Evolutionary conservation across 441 rosid genomes (phyloP).

Genomic region (Iberis amara): DNA sequence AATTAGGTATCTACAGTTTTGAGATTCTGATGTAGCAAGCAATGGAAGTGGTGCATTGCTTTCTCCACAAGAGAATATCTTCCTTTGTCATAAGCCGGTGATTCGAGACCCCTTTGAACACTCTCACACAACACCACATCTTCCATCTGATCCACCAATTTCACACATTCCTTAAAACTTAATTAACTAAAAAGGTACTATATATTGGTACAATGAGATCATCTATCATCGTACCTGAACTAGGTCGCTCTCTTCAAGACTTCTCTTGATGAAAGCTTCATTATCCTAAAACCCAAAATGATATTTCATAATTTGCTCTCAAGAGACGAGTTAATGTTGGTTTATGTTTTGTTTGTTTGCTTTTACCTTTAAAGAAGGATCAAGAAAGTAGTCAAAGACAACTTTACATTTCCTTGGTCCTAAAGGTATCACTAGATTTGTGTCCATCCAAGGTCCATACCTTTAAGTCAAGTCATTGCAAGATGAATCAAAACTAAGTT

Average conservation of each 20-base stretch:
- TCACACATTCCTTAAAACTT: not conserved
- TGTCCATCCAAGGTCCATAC: constrained; percentile 98
- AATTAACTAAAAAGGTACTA: not conserved
- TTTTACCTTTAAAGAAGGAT: constrained; percentile 52
- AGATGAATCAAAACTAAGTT: not conserved
- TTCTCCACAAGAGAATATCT: constrained; percentile 73
- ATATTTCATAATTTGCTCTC: not conserved
- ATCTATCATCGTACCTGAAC: constrained; percentile 53
- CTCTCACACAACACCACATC: constrained; percentile 68
- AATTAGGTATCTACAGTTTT: constrained; percentile 1
- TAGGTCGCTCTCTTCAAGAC: constrained; percentile 61
- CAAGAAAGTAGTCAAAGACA: constrained; percentile 81
- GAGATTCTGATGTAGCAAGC: constrained; percentile 45
- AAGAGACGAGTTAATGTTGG: not conserved
- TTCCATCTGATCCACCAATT: constrained; percentile 49
- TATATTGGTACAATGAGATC: not conserved
- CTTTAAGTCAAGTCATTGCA: constrained; percentile 24
- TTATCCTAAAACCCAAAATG: constrained; percentile 44
- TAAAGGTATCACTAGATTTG: constrained; percentile 73
- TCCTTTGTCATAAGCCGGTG: constrained; percentile 61
- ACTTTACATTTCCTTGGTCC: constrained; percentile 72
- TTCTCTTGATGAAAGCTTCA: constrained; percentile 48
- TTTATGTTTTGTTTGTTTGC: not conserved
- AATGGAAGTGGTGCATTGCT: constrained; percentile 81
- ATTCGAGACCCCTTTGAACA: constrained; percentile 75